Percentiles rank a stretch among this genome's conserved stretches.
Evolutionary conservation across 768 basidiomycete genomes (phyloP).

Genomic region (Rhizopogon salebrosus): DNA sequence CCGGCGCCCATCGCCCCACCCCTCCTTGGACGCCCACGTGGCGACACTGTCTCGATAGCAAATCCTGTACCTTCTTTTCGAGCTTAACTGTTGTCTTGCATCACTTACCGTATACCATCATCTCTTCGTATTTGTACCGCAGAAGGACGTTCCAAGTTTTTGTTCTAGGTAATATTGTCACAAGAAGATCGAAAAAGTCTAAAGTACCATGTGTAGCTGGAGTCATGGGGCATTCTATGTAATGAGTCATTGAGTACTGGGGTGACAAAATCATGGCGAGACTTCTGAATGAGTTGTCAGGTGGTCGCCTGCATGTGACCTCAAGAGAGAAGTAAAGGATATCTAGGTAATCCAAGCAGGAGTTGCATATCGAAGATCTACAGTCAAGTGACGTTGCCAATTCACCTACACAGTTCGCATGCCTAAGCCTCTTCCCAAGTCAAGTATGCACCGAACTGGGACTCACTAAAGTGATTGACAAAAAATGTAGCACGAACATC

Average conservation of each 20-base stretch:
- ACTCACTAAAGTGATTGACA: too few relatives aligned
- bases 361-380: too few relatives aligned
- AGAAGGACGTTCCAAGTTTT: background rate
- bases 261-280: too few relatives aligned
- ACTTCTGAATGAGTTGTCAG: too few relatives aligned
- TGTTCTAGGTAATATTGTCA: background rate
- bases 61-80: slow-evolving; percentile 15
- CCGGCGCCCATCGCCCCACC: slow-evolving; percentile 20
- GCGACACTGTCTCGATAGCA: slow-evolving; percentile 24
- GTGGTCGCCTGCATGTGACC: too few relatives aligned
- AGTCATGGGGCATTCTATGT: too few relatives aligned
- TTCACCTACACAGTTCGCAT: background rate
- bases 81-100: background rate
- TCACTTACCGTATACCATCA: background rate
- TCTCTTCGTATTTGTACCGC: background rate
- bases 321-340: too few relatives aligned
- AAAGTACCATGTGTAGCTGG: background rate
- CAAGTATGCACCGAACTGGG: background rate
- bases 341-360: too few relatives aligned
- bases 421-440: background rate
- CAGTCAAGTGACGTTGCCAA: background rate
- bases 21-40: slow-evolving; percentile 25
- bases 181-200: background rate
- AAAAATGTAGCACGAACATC: background rate
- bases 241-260: too few relatives aligned